Evolutionary conservation across 179 eudicot genomes (phyloP).

Genomic region (Dionaea muscipula): DNA sequence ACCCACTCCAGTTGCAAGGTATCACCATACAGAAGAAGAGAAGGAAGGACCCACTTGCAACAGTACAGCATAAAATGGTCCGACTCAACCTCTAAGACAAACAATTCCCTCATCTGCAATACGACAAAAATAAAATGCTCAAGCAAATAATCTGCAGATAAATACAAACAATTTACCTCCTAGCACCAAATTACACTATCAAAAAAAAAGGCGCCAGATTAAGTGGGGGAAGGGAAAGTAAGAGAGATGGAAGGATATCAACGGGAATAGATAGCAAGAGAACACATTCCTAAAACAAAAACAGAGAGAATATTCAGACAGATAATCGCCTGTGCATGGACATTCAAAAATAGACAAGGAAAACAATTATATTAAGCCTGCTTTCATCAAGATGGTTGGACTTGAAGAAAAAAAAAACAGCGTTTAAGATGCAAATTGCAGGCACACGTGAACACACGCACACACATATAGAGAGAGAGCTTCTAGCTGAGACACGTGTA

Average conservation of each 20-base stretch:
- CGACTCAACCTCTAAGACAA: constrained; percentile 58
- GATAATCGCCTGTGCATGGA: no score
- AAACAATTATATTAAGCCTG: no score
- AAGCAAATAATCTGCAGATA: neutral
- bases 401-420: neutral
- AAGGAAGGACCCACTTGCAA: constrained; percentile 90
- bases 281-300: no score
- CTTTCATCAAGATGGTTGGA: neutral
- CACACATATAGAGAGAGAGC: no score
- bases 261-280: no score
- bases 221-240: no score
- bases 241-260: no score
- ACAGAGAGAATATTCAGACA: no score
- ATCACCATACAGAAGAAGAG: constrained; percentile 62
- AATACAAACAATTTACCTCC: neutral
- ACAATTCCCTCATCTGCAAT: constrained; percentile 71
- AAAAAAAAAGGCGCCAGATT: no score
- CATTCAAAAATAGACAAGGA: no score
- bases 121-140: neutral
- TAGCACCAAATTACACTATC: neutral
- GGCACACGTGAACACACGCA: neutral
- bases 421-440: neutral
- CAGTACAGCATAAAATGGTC: constrained; percentile 63
- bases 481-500: no score
- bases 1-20: constrained; percentile 50